Evolutionary conservation across 805 yeast genomes (phyloP).

Genomic region (Metschnikowia shivogae): DNA sequence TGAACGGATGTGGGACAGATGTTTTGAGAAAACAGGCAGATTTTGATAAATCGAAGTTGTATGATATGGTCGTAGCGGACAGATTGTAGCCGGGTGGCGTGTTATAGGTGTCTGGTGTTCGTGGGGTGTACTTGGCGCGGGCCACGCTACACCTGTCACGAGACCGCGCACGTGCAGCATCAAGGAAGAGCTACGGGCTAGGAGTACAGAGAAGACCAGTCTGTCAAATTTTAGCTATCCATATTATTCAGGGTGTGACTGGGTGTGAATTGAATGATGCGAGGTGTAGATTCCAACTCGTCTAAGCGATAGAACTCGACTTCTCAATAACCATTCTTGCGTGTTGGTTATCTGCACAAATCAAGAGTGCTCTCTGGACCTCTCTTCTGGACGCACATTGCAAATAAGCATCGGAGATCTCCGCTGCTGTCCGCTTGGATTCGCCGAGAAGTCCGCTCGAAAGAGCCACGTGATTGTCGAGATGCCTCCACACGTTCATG

Average conservation of each 20-base stretch:
- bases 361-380: slow-evolving; percentile 64
- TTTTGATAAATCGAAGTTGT: not conserved
- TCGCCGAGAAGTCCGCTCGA: slow-evolving; percentile 52
- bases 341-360: slow-evolving; percentile 44
- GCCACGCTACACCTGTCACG: not conserved
- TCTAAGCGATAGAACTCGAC: too few species aligned
- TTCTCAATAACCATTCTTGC: slow-evolving; percentile 5
- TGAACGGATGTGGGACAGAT: not conserved
- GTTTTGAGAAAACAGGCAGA: not conserved
- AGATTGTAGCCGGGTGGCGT: not conserved
- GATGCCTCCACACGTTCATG: slow-evolving; percentile 61
- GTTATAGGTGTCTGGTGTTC: not conserved
- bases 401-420: slow-evolving; percentile 50
- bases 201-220: too few species aligned
- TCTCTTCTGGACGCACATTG: slow-evolving; percentile 47
- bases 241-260: too few species aligned
- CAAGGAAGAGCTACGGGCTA: too few species aligned
- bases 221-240: too few species aligned
- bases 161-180: not conserved
- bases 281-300: too few species aligned
- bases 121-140: slow-evolving; percentile 3
- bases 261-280: too few species aligned
- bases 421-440: slow-evolving; percentile 46
- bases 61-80: too few species aligned
- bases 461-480: slow-evolving; percentile 54